Evolutionary conservation across 164 flowering plant genomes (phyloP).

Genomic region (Vitis cinerea): DNA sequence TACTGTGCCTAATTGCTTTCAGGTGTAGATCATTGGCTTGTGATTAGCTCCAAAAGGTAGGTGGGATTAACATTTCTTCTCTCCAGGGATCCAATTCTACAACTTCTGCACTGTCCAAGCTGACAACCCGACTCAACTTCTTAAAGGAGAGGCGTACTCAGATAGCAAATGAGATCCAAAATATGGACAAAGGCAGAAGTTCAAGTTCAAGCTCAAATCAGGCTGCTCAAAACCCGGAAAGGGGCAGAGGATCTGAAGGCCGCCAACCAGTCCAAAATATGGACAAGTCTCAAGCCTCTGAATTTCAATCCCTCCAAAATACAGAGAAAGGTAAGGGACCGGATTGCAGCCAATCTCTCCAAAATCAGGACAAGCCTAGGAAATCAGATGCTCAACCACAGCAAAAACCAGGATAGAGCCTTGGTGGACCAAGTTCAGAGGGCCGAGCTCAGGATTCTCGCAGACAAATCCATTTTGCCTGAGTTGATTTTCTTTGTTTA

Average conservation of each 20-base stretch:
- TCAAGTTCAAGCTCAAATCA: constrained; percentile 10
- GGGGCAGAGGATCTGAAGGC: constrained; percentile 22
- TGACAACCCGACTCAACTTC: constrained; percentile 75
- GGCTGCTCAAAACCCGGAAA: constrained; percentile 21
- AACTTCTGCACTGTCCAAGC: constrained; percentile 64
- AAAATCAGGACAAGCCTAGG: constrained; percentile 7
- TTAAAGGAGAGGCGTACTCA: constrained; percentile 74
- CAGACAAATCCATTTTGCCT: not conserved
- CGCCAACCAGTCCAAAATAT: constrained; percentile 7
- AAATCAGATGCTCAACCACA: constrained; percentile 7
- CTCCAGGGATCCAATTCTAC: constrained; percentile 53
- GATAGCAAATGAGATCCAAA: constrained; percentile 64
- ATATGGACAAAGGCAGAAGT: constrained; percentile 33
- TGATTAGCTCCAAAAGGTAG: not conserved
- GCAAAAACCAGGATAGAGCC: constrained; percentile 14
- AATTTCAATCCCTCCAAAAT: constrained; percentile 5
- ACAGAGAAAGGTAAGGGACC: constrained; percentile 14
- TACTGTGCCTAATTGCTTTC: no score
- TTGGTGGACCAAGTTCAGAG: constrained; percentile 1
- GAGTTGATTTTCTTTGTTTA: not conserved
- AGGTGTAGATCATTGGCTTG: no score
- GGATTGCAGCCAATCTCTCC: constrained; percentile 6
- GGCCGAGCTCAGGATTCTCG: not conserved
- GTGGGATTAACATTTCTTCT: constrained; percentile 6
- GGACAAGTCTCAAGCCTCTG: constrained; percentile 15